phyloP scores from a whole-genome alignment of 2,329 filamentous ascomycete species.

The Ascochyta pisi region DNA sequence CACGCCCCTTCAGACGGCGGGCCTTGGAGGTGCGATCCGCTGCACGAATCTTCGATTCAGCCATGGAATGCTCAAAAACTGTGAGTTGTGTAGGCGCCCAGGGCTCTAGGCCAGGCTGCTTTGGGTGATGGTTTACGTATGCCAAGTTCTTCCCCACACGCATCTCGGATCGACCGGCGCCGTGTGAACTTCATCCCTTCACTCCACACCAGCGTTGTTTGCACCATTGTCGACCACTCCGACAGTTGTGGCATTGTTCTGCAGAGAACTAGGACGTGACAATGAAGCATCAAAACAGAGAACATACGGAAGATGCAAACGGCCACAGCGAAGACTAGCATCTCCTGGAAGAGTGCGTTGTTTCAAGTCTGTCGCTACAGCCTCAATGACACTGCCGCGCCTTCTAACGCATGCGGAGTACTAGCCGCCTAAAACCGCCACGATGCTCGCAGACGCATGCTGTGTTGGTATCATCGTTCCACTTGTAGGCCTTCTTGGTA shows the following conservation, averaged over 20 bases:
- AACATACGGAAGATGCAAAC: not conserved
- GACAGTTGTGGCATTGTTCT: not conserved
- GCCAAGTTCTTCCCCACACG: constrained; percentile 42
- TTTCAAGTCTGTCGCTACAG: constrained; percentile 7
- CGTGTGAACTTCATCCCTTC: constrained; percentile 27
- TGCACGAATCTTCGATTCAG: constrained; percentile 28
- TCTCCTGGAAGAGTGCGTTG: not conserved
- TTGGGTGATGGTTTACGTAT: constrained; percentile 37
- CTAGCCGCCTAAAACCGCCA: constrained; percentile 25
- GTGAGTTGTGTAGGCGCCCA: constrained; percentile 20
- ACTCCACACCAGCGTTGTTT: not conserved
- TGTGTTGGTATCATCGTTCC: constrained; percentile 28
- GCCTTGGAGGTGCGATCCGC: constrained; percentile 23
- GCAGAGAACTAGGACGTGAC: not conserved
- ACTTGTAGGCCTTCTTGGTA: constrained; percentile 19
- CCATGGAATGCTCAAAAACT: constrained; percentile 27
- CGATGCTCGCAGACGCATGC: constrained; percentile 22
- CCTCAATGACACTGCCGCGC: constrained; percentile 23
- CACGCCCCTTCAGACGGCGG: constrained; percentile 19
- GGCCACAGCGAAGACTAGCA: not conserved
- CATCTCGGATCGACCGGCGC: constrained; percentile 33
- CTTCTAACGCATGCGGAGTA: constrained; percentile 18
- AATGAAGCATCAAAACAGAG: not conserved
- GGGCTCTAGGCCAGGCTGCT: constrained; percentile 19
- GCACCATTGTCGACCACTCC: not conserved